These are phyloP conservation scores for Salix purpurea DNA, from an alignment of 345 rosid genomes.

Conservation along the genomic window DNA sequence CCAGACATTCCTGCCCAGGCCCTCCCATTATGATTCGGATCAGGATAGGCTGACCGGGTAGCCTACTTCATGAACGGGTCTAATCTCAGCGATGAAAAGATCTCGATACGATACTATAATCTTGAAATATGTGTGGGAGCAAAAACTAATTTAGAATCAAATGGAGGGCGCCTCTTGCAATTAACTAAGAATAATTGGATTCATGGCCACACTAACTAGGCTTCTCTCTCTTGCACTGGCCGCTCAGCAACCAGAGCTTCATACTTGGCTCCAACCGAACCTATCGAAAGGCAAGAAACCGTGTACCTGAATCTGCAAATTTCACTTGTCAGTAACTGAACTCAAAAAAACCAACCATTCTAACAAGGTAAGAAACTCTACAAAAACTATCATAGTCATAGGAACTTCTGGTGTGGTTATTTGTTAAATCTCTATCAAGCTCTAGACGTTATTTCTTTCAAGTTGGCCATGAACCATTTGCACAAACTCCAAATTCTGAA, in stretches of 20 bases:
- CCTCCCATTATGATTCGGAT: too few relatives aligned
- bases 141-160: too few relatives aligned
- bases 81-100: too few relatives aligned
- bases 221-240: too few relatives aligned
- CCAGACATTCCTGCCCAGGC: too few relatives aligned
- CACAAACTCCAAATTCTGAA: constrained; percentile 42
- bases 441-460: neutral
- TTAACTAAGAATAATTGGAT: neutral
- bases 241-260: neutral
- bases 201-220: too few relatives aligned
- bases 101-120: too few relatives aligned
- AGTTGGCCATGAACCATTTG: constrained; percentile 31
- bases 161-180: too few relatives aligned
- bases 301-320: neutral
- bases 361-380: neutral
- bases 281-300: neutral
- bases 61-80: too few relatives aligned
- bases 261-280: neutral
- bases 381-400: neutral
- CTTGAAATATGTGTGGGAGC: too few relatives aligned
- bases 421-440: neutral
- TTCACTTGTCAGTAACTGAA: neutral
- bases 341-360: neutral
- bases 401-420: too few relatives aligned
- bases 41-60: too few relatives aligned